These are phyloP conservation scores for Xylariomycetidae sp. DNA, from an alignment of 2,329 filamentous ascomycete species.

Conservation along the genomic window DNA sequence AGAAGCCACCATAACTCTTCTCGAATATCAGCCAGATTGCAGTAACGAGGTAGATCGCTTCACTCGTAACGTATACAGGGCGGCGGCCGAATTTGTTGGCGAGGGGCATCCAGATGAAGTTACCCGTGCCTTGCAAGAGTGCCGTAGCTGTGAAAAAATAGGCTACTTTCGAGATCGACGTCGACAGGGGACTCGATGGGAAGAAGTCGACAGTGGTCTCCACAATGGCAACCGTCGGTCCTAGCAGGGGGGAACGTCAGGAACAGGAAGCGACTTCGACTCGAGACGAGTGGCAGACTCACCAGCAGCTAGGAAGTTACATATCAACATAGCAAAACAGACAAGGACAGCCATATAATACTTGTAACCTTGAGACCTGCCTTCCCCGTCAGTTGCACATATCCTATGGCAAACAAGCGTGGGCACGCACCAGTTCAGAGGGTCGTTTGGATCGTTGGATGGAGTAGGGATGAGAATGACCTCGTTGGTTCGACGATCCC, in stretches of 20 bases:
- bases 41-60: slow-evolving; percentile 34
- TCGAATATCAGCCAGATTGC: slow-evolving; percentile 39
- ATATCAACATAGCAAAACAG: slow-evolving; percentile 48
- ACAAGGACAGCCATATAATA: slow-evolving; percentile 44
- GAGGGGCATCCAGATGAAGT: slow-evolving; percentile 40
- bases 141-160: slow-evolving; percentile 49
- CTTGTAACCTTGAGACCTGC: slow-evolving; percentile 39
- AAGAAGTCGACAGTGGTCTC: slow-evolving; percentile 41
- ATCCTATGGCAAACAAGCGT: background rate
- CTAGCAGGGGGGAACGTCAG: no score
- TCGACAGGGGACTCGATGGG: slow-evolving; percentile 25
- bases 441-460: slow-evolving; percentile 30
- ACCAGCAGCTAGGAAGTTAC: slow-evolving; percentile 51
- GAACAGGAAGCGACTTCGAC: background rate
- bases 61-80: slow-evolving; percentile 37
- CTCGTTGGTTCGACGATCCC: slow-evolving; percentile 34
- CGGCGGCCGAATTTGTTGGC: slow-evolving; percentile 39
- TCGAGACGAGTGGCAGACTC: background rate
- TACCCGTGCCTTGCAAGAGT: slow-evolving; percentile 41
- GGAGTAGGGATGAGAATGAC: slow-evolving; percentile 28
- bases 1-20: slow-evolving; percentile 32
- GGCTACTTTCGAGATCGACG: slow-evolving; percentile 36
- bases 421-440: slow-evolving; percentile 26
- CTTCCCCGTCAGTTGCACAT: background rate
- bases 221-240: slow-evolving; percentile 45